A percentile compares a stretch with the other conserved stretches of the same genome.
phyloP scores from a whole-genome alignment of 2,329 filamentous ascomycete species.

The Knufia petricola region DNA sequence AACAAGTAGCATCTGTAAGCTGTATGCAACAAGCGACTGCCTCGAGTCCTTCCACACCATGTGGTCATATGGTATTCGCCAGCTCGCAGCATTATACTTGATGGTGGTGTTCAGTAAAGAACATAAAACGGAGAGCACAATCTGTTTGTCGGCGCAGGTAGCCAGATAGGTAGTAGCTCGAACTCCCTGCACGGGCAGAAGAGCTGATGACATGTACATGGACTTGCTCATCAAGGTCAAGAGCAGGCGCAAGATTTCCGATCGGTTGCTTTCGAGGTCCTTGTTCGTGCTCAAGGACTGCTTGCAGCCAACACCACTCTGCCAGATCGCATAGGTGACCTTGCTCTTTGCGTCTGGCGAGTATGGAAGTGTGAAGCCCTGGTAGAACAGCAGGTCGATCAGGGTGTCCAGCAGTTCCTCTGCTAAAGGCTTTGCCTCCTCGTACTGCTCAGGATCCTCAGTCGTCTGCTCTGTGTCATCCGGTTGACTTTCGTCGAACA shows the following conservation, averaged over 20 bases:
- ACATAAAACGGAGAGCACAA: conserved; percentile 80
- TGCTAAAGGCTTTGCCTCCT: conserved; percentile 75
- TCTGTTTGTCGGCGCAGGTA: conserved; percentile 79
- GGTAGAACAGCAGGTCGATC: conserved; percentile 82
- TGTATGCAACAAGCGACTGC: conserved; percentile 83
- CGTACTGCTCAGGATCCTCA: conserved; percentile 52
- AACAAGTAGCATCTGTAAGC: conserved; percentile 79
- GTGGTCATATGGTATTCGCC: conserved; percentile 89
- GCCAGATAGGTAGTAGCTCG: conserved; percentile 81
- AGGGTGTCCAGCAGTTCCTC: conserved; percentile 89
- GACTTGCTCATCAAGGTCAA: conserved; percentile 80
- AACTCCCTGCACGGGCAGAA: conserved; percentile 73
- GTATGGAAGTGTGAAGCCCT: conserved; percentile 73
- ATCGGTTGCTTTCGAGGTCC: conserved; percentile 86
- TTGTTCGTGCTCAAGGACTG: conserved; percentile 77
- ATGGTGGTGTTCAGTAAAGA: conserved; percentile 89
- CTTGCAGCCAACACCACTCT: conserved; percentile 94
- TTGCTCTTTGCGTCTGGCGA: conserved; percentile 63
- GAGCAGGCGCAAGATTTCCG: conserved; percentile 77
- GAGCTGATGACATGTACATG: conserved; percentile 77
- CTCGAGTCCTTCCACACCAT: conserved; percentile 86
- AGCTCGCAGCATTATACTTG: conserved; percentile 90
- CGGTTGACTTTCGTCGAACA: conserved; percentile 68
- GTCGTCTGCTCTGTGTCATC: conserved; percentile 36
- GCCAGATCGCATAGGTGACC: conserved; percentile 91